Evolutionary conservation across 192 early-diverging fungal genomes (phyloP).

Genomic region (Linnemannia exigua): DNA sequence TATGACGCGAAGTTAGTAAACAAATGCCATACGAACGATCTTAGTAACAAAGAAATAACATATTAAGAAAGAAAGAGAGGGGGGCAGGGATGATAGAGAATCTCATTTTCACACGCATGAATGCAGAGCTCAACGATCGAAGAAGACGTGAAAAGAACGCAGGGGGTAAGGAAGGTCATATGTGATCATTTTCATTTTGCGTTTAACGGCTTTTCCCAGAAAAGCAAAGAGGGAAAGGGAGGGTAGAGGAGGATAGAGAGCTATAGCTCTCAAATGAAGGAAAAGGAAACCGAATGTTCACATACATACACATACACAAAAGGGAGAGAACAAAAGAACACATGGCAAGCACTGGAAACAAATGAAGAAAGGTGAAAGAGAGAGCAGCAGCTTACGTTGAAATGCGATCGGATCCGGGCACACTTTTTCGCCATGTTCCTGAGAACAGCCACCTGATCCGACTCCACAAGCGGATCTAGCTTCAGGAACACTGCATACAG

Average conservation of each 20-base stretch:
- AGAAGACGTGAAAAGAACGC: not conserved
- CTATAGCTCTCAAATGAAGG: not conserved
- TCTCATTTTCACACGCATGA: not conserved
- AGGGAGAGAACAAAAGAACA: not conserved
- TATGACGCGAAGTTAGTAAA: conserved; percentile 2
- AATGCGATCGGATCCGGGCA: conserved; percentile 44
- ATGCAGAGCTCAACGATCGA: not conserved
- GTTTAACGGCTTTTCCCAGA: not conserved
- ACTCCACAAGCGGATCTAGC: conserved; percentile 59
- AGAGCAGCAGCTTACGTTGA: conserved; percentile 28
- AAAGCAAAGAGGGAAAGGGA: not conserved
- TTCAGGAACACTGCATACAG: conserved; percentile 59
- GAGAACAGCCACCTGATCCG: conserved; percentile 56
- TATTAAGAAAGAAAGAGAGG: not conserved
- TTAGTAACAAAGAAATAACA: not conserved
- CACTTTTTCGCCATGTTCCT: conserved; percentile 60
- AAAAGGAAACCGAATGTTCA: not conserved
- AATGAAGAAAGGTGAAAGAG: not conserved
- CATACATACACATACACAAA: not conserved
- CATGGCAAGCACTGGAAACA: not conserved
- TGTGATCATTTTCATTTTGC: not conserved
- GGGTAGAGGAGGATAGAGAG: not conserved
- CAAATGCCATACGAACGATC: not conserved
- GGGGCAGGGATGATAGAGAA: not conserved
- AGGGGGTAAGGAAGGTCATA: not conserved